phyloP scores from a whole-genome alignment of 164 flowering plant genomes.

The Buxus sempervirens region DNA sequence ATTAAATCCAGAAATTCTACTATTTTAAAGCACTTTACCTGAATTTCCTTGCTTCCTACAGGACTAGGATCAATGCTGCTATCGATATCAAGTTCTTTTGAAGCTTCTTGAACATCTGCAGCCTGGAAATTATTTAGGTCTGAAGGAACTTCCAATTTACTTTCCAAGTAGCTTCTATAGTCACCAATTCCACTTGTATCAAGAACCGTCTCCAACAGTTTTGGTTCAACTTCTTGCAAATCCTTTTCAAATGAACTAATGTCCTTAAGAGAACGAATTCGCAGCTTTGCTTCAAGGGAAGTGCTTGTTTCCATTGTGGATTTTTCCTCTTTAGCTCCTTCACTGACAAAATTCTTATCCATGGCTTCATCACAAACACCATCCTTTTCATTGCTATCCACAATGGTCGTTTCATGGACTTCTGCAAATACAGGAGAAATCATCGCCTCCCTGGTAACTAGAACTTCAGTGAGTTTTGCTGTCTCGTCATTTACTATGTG shows the following conservation, averaged over 20 bases:
- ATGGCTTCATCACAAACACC: too few relatives aligned
- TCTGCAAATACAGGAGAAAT: slow-evolving; percentile 13
- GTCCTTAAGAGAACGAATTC: slow-evolving; percentile 1
- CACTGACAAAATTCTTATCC: too few relatives aligned
- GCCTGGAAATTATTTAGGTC: neutral
- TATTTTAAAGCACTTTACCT: slow-evolving; percentile 2
- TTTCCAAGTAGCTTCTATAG: neutral
- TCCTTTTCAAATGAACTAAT: slow-evolving; percentile 5
- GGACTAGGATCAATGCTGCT: neutral
- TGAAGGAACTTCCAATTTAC: slow-evolving; percentile 4
- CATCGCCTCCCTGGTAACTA: slow-evolving; percentile 1
- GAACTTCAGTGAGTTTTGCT: slow-evolving; percentile 1
- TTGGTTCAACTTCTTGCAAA: slow-evolving; percentile 8
- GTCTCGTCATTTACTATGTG: slow-evolving; percentile 4
- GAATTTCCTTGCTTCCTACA: slow-evolving; percentile 3
- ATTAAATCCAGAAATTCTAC: slow-evolving; percentile 10
- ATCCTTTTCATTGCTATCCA: slow-evolving; percentile 3
- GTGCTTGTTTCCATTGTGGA: neutral
- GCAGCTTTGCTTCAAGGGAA: neutral
- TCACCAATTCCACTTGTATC: slow-evolving; percentile 11
- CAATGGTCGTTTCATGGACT: slow-evolving; percentile 7
- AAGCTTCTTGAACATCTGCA: slow-evolving; percentile 11
- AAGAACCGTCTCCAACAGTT: slow-evolving; percentile 1
- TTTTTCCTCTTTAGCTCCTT: slow-evolving; percentile 9
- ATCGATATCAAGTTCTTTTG: slow-evolving; percentile 15